Conservation (phyloP, 2,329 filamentous ascomycete genomes). For the Pseudogymnoascus sp. region DNA sequence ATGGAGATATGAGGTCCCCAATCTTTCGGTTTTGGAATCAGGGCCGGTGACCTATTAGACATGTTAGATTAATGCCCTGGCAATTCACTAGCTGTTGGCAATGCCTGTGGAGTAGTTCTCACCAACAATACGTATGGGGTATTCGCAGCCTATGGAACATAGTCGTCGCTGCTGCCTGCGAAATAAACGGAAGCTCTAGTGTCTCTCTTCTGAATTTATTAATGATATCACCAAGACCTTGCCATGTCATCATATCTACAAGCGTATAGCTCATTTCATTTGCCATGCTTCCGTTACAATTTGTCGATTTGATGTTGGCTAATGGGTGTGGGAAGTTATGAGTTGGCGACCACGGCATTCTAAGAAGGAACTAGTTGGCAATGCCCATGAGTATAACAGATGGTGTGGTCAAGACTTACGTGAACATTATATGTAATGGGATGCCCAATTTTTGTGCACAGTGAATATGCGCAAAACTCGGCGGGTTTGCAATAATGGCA, state of each 20-base stretch:
- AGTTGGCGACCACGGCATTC: constrained; percentile 61
- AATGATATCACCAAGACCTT: constrained; percentile 78
- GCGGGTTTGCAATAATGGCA: constrained; percentile 67
- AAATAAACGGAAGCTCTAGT: constrained; percentile 69
- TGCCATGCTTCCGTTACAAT: constrained; percentile 54
- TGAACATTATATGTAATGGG: constrained; percentile 76
- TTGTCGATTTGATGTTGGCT: constrained; percentile 55
- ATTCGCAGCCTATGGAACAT: constrained; percentile 68
- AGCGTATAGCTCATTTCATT: constrained; percentile 64
- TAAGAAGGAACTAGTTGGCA: background rate
- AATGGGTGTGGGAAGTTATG: constrained; percentile 61
- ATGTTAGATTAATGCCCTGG: background rate
- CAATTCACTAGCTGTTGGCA: background rate
- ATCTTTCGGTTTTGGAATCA: constrained; percentile 67
- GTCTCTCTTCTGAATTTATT: constrained; percentile 74
- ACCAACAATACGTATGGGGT: constrained; percentile 87
- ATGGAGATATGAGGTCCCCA: constrained; percentile 64
- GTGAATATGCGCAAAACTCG: constrained; percentile 65
- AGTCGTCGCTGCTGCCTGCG: constrained; percentile 74
- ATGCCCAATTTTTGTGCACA: constrained; percentile 65
- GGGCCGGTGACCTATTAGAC: constrained; percentile 51
- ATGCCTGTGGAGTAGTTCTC: constrained; percentile 10
- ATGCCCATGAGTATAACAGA: constrained; percentile 11
- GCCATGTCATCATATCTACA: constrained; percentile 68
- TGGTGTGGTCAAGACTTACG: constrained; percentile 41